A percentile compares a stretch with the other conserved stretches of the same genome.
These are phyloP conservation scores for Terana coerulea DNA, from an alignment of 768 basidiomycete genomes.

Conservation along the genomic window DNA sequence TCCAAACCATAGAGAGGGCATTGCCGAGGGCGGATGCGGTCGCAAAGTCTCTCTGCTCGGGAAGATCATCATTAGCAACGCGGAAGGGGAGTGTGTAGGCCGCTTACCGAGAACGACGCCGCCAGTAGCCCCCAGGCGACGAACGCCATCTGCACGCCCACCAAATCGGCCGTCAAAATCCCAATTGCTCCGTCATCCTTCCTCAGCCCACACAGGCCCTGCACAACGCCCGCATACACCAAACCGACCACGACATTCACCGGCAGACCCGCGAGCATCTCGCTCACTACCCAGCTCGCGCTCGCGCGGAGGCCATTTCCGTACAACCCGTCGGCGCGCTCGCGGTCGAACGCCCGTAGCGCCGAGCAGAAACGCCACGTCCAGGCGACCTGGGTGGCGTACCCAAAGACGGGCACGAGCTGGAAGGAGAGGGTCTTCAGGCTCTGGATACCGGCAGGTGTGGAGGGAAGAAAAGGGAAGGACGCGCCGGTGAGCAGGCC, in stretches of 20 bases:
- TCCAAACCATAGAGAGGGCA: conserved; percentile 8
- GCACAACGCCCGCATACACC: conserved; percentile 5
- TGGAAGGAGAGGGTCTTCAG: conserved; percentile 27
- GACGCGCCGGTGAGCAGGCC: conserved; percentile 30
- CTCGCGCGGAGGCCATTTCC: no score
- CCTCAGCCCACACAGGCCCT: conserved; percentile 2
- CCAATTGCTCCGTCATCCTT: neutral
- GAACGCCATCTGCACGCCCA: neutral
- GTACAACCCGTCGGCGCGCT: conserved; percentile 31
- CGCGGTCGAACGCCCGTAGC: conserved; percentile 41
- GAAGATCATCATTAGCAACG: conserved; percentile 22
- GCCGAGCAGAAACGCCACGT: conserved; percentile 30
- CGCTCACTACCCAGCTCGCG: conserved; percentile 33
- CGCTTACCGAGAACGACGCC: conserved; percentile 27
- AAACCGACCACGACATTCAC: conserved; percentile 30
- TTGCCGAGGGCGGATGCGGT: conserved; percentile 32
- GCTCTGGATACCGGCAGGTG: conserved; percentile 22
- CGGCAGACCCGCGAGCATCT: conserved; percentile 33
- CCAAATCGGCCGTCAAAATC: neutral
- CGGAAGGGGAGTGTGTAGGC: conserved; percentile 31
- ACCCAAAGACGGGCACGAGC: conserved; percentile 26
- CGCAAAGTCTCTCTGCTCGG: conserved; percentile 20
- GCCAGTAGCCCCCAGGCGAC: conserved; percentile 9
- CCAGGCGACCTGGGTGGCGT: conserved; percentile 25
- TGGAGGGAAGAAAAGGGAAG: conserved; percentile 30